Evolutionary conservation across 371 early-diverging fungal species (phyloP).

Genomic region (Mucor lusitanicus): DNA sequence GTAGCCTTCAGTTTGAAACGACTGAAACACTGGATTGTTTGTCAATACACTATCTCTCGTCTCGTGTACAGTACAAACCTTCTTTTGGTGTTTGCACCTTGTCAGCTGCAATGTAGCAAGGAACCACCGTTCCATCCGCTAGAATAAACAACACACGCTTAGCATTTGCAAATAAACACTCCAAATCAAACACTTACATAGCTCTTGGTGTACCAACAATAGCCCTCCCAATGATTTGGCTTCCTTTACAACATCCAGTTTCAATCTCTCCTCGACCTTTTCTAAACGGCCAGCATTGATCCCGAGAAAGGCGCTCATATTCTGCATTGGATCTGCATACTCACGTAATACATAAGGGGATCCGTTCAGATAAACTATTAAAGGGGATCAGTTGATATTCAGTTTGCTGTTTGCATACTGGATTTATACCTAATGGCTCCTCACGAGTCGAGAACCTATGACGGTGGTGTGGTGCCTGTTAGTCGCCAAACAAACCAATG

Average conservation of each 20-base stretch:
- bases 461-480: not conserved
- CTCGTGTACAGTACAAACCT: slow-evolving; percentile 27
- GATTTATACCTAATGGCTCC: slow-evolving; percentile 60
- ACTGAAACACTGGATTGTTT: slow-evolving; percentile 48
- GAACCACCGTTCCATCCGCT: slow-evolving; percentile 61
- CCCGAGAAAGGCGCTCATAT: slow-evolving; percentile 69
- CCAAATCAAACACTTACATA: slow-evolving; percentile 30
- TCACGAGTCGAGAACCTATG: slow-evolving; percentile 74
- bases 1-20: slow-evolving; percentile 46
- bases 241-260: slow-evolving; percentile 70
- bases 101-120: slow-evolving; percentile 68
- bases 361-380: slow-evolving; percentile 58
- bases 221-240: slow-evolving; percentile 49
- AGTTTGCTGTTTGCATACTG: not conserved
- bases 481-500: not conserved
- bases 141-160: not conserved
- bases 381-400: not conserved
- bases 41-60: not conserved
- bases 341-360: slow-evolving; percentile 74
- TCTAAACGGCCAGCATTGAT: slow-evolving; percentile 68
- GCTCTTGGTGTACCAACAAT: slow-evolving; percentile 74
- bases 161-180: not conserved
- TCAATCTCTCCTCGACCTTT: slow-evolving; percentile 69
- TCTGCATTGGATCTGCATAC: slow-evolving; percentile 60
- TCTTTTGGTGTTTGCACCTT: slow-evolving; percentile 66